A percentile compares a stretch with the other conserved stretches of the same genome.
Evolutionary conservation across 495 filamentous ascomycete species (phyloP).

Genomic region (Mytilinidion resinicola): DNA sequence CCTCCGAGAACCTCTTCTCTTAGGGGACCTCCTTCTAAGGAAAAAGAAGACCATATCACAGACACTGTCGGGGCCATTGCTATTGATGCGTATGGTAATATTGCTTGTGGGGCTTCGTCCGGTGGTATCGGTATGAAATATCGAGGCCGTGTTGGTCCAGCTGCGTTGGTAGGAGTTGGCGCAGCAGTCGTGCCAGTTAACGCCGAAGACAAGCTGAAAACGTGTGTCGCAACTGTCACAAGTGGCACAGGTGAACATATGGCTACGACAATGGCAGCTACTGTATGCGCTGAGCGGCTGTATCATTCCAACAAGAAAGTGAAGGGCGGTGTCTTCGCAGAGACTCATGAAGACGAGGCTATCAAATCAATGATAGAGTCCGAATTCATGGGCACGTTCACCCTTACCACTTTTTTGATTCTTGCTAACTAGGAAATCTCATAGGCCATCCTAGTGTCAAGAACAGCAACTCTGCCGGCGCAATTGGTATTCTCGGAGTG

Average conservation of each 20-base stretch:
- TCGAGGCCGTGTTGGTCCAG: slow-evolving; percentile 80
- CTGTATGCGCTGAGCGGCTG: slow-evolving; percentile 67
- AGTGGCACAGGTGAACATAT: slow-evolving; percentile 97
- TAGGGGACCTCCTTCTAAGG: too few species aligned
- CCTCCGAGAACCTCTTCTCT: too few species aligned
- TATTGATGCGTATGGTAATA: slow-evolving; percentile 74
- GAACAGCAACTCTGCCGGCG: slow-evolving; percentile 62
- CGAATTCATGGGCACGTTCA: slow-evolving; percentile 66
- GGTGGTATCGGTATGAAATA: slow-evolving; percentile 99
- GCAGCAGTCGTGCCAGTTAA: slow-evolving; percentile 75
- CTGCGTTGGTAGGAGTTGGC: slow-evolving; percentile 85
- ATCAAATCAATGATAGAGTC: slow-evolving; percentile 63
- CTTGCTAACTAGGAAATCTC: slow-evolving; percentile 18
- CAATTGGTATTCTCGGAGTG: slow-evolving; percentile 76
- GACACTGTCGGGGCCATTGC: slow-evolving; percentile 96
- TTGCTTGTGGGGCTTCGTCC: slow-evolving; percentile 95
- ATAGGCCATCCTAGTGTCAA: slow-evolving; percentile 67
- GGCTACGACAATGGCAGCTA: slow-evolving; percentile 80
- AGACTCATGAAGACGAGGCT: slow-evolving; percentile 63
- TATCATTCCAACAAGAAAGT: slow-evolving; percentile 58
- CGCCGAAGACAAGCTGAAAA: slow-evolving; percentile 51
- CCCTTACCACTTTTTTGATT: neutral
- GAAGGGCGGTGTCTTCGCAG: slow-evolving; percentile 52
- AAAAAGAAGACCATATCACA: slow-evolving; percentile 53
- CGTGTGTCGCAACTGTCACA: slow-evolving; percentile 69